phyloP scores from a whole-genome alignment of 257 asterid species.

The Datura wrightii region DNA sequence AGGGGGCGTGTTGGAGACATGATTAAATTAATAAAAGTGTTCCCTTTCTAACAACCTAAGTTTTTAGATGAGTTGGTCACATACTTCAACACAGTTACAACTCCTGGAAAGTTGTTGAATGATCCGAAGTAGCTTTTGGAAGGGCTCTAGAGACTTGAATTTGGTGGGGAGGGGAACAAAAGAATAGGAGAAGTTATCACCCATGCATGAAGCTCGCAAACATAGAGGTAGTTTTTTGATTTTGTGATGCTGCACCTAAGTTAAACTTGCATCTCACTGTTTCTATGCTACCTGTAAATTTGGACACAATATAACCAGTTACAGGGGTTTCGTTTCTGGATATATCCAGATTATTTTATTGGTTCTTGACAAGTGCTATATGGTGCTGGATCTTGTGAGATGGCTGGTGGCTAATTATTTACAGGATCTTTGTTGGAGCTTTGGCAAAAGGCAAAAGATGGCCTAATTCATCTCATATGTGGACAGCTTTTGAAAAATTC shows the following conservation, averaged over 20 bases:
- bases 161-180: not conserved
- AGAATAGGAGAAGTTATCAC: not conserved
- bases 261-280: conserved; percentile 9
- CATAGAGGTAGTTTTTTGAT: conserved; percentile 10
- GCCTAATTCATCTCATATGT: not conserved
- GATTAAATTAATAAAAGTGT: not conserved
- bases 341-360: not conserved
- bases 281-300: conserved; percentile 17
- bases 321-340: not conserved
- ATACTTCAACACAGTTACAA: conserved; percentile 17
- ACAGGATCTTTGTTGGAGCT: not conserved
- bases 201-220: conserved; percentile 20
- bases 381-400: conserved; percentile 22
- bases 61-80: conserved; percentile 15
- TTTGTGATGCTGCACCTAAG: conserved; percentile 23
- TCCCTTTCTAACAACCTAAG: conserved; percentile 6
- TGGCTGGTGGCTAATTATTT: conserved; percentile 21
- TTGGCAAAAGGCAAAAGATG: conserved; percentile 23
- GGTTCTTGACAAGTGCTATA: conserved; percentile 22
- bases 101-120: not conserved
- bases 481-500: not conserved
- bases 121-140: not conserved
- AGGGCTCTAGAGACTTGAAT: not conserved
- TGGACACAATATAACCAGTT: conserved; percentile 19
- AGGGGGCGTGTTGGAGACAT: not conserved